phyloP scores from a whole-genome alignment of 345 rosid species.

The Toxicodendron radicans region DNA sequence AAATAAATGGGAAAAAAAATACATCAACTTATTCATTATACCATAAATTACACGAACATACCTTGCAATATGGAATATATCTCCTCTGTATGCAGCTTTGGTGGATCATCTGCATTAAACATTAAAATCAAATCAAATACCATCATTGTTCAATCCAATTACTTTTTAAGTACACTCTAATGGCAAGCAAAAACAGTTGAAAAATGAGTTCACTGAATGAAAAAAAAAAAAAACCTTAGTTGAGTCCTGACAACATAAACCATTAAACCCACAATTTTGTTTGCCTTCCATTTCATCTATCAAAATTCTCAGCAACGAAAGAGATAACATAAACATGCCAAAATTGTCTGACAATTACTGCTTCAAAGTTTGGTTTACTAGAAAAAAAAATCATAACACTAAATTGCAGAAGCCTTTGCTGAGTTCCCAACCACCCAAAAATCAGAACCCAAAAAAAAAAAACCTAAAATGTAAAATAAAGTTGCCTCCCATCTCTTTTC shows the following conservation, averaged over 20 bases:
- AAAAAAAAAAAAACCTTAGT: background rate
- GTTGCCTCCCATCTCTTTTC: background rate
- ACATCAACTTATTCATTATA: background rate
- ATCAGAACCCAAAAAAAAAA: background rate
- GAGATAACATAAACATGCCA: too few species aligned
- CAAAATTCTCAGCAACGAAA: too few species aligned
- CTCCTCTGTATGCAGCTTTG: conserved; percentile 8
- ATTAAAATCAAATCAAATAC: conserved; percentile 3
- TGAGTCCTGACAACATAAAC: background rate
- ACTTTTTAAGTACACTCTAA: background rate
- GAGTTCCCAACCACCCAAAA: background rate
- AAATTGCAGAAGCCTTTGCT: background rate
- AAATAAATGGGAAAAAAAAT: background rate
- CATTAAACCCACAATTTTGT: conserved; percentile 1
- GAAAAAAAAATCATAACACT: too few species aligned
- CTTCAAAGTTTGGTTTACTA: too few species aligned
- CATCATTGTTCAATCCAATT: background rate
- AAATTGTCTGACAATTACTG: too few species aligned
- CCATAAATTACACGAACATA: conserved; percentile 15
- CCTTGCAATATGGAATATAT: conserved; percentile 28
- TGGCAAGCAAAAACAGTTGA: background rate
- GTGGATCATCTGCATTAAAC: conserved; percentile 26
- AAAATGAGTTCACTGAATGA: background rate
- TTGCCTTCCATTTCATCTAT: background rate
- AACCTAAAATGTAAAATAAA: background rate